Conservation (phyloP, 2,329 filamentous ascomycete genomes). For the Chalara sp. region DNA sequence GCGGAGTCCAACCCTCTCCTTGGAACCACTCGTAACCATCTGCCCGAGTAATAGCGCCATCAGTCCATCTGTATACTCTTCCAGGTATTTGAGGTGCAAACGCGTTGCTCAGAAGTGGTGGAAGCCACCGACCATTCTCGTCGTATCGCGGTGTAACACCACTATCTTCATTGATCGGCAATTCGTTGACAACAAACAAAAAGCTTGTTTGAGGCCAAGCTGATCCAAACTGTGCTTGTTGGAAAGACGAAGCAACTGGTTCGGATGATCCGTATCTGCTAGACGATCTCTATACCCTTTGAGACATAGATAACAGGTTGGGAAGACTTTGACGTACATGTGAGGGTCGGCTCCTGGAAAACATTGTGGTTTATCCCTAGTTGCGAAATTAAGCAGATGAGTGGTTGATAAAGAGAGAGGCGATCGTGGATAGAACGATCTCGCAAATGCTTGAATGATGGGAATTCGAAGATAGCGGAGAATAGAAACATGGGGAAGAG, state of each 20-base stretch:
- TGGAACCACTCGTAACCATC: conserved; percentile 8
- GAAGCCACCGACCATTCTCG: conserved; percentile 15
- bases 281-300: neutral
- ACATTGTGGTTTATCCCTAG: no score
- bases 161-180: conserved; percentile 29
- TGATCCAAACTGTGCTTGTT: no score
- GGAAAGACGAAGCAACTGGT: neutral
- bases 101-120: conserved; percentile 11
- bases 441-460: no score
- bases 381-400: no score
- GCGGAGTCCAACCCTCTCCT: neutral
- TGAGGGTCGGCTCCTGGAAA: no score
- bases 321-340: no score
- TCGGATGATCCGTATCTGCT: neutral
- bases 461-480: no score
- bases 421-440: no score
- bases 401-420: no score
- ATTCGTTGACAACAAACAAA: conserved; percentile 32
- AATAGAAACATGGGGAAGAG: no score
- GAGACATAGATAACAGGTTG: no score
- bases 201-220: conserved; percentile 22
- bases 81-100: conserved; percentile 13
- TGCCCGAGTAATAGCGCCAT: conserved; percentile 10
- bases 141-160: conserved; percentile 5
- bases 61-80: conserved; percentile 18